Percentiles rank a stretch among this genome's conserved stretches.
phyloP scores from a whole-genome alignment of 768 basidiomycete genomes.

The Boletus sp. region DNA sequence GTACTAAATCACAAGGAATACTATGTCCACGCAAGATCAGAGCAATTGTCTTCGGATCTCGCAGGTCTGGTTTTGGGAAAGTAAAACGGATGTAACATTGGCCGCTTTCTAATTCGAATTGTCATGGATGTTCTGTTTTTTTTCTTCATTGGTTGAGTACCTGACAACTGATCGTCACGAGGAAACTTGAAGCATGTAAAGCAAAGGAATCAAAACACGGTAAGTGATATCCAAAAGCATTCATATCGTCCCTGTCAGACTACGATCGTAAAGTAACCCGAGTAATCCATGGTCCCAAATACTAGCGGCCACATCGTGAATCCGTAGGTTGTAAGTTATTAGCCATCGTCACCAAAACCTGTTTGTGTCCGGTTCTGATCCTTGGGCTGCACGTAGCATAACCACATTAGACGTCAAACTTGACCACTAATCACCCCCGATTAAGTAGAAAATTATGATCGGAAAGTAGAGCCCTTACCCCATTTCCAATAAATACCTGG shows the following conservation, averaged over 20 bases:
- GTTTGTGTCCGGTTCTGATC: constrained; percentile 27
- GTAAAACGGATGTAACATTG: too few relatives aligned
- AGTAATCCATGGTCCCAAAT: too few relatives aligned
- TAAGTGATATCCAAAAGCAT: background rate
- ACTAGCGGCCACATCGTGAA: too few relatives aligned
- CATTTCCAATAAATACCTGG: constrained; percentile 53
- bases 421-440: constrained; percentile 33
- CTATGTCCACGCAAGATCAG: too few relatives aligned
- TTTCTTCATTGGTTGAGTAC: background rate
- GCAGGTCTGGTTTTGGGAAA: too few relatives aligned
- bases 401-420: constrained; percentile 43
- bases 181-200: too few relatives aligned
- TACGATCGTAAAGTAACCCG: too few relatives aligned
- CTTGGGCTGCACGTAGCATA: constrained; percentile 36
- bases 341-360: constrained; percentile 35
- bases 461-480: constrained; percentile 34
- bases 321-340: background rate
- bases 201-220: background rate
- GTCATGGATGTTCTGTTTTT: background rate
- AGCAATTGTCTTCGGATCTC: too few relatives aligned
- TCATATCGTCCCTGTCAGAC: too few relatives aligned
- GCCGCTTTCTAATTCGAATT: background rate
- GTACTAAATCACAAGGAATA: too few relatives aligned
- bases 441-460: background rate
- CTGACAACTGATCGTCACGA: background rate